Evolutionary conservation across 108 stramenopile genomes (phyloP), one percentile per base, ranked within the genome.

Genomic region (Asterionellopsis glacialis): DNA sequence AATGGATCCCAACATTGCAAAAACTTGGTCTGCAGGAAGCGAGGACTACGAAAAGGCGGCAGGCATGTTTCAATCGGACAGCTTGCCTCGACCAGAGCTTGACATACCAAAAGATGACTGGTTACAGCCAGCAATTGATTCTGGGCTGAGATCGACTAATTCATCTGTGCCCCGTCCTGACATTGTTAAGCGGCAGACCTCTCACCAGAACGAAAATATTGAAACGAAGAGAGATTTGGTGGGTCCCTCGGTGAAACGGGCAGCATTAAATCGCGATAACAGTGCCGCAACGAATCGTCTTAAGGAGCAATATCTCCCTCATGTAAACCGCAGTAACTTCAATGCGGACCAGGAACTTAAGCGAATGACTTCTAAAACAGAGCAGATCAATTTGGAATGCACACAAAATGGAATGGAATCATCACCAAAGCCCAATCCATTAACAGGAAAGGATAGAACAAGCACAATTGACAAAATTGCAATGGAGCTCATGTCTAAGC

Each of bases 181-280:
- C 39, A 73, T 85, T 27, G 74, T 93, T 16, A 93, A 93, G 69
- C 77, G 91, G 10, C 79, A 81, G 33, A 93, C 91, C 38, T 90
- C 88, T 10, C 74, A 93, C 67, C 88, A 90, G 58, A 76, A 82
- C 40, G 88, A 90, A 64, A 77, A 62, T 21, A 41, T 60, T 19
- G 85, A 88, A 51, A 87, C 90, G 5, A 88, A 91, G 57, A 70
- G 63, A 48, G 69, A 63, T 58, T 41, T 51, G 12, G 24, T 45
- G 5, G 69, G 61, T 23, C 64, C 70, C 22, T 76, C 74, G 11
- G 71, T 83, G 45, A 91, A 91, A 59, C 73, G 85, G 42, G 79
- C 77, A 23, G 82, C 86, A 18, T 54, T 91, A 54, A 85, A 83
- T 45, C 71, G 89, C 14, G 86, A 91, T 64, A 72, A 75, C 26